Conservation (phyloP, 1,139 yeast genomes). For the Maudiozyma humilis region DNA sequence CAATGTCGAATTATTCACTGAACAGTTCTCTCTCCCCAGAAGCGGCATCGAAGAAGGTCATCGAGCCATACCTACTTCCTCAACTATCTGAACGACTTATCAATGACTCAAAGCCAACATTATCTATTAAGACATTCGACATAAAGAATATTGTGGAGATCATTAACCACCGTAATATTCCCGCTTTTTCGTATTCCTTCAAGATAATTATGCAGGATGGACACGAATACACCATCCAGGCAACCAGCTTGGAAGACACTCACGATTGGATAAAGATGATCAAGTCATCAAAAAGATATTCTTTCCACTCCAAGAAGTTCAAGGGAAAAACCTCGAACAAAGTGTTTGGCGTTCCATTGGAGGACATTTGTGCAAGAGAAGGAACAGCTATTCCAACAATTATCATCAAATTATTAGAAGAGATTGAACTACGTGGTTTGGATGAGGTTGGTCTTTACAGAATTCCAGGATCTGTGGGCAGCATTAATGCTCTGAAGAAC, state of each 20-base stretch:
- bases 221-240: constrained; percentile 62
- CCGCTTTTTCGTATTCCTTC: constrained; percentile 38
- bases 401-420: constrained; percentile 55
- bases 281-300: constrained; percentile 36
- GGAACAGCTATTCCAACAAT: constrained; percentile 54
- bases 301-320: constrained; percentile 35
- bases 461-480: constrained; percentile 81
- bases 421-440: constrained; percentile 74
- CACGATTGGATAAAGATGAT: constrained; percentile 62
- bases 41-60: constrained; percentile 35
- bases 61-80: constrained; percentile 54
- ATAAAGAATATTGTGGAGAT: constrained; percentile 41
- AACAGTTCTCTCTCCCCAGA: constrained; percentile 21
- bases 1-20: constrained; percentile 34
- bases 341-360: constrained; percentile 88
- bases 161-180: constrained; percentile 28
- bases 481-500: constrained; percentile 58
- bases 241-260: constrained; percentile 53
- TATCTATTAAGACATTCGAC: constrained; percentile 47
- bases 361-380: constrained; percentile 67
- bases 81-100: constrained; percentile 38
- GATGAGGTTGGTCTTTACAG: constrained; percentile 90
- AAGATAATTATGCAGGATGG: constrained; percentile 50
- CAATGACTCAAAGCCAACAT: constrained; percentile 46
- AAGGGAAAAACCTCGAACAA: constrained; percentile 35